Evolutionary conservation across 108 stramenopile species (phyloP), one percentile per base, ranked within the genome.

Genomic region (Nitzschia sp.): DNA sequence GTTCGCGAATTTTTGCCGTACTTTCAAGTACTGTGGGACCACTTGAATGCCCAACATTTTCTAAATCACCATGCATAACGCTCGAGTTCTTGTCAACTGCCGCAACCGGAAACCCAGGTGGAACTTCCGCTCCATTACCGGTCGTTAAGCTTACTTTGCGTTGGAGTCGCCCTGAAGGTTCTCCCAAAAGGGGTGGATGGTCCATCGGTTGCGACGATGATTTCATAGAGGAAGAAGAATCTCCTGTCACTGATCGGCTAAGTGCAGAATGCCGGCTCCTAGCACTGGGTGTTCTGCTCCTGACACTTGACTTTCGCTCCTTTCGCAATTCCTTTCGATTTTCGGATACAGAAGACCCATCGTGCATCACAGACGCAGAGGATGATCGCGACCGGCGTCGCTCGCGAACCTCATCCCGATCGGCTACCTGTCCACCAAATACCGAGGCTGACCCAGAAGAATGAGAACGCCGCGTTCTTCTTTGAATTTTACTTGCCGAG

Each of bases 71-170:
- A n/a, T n/a, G n/a, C 26, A 5, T 30, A 1, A 35, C 22, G 0
- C 17, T 27, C 3, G 63, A 50, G 1, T 13, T 23, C 26, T 61
- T 48, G 44, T 64, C 47, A 16, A 64, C 47, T 31, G 63, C 63
- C 1, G 63, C 63, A 35, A 64, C 28, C 11, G 63, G 63, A 25
- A 64, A 64, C 19, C 63, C 63, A 25, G 63, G 63, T 31, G 63
- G 63, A 3, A 64, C 30, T 30, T 64, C 63, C 1, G 63, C 63
- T 30, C 63, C 63, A 25, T 62, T 62, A 15, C 61, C 27, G 32
- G 33, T 48, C 4, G 48, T 50, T 30, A 64, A 21, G 32, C 60
- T 61, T 23, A 61, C 13, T 45, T 31, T 41, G 21, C 41, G 17
- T 6, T 41, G 2, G 0, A 34, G 17, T 1, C 38, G 31, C 13